Percentiles rank a stretch among this genome's conserved stretches.
phyloP scores from a whole-genome alignment of 805 yeast species.

The Saccharomycopsis sp. region DNA sequence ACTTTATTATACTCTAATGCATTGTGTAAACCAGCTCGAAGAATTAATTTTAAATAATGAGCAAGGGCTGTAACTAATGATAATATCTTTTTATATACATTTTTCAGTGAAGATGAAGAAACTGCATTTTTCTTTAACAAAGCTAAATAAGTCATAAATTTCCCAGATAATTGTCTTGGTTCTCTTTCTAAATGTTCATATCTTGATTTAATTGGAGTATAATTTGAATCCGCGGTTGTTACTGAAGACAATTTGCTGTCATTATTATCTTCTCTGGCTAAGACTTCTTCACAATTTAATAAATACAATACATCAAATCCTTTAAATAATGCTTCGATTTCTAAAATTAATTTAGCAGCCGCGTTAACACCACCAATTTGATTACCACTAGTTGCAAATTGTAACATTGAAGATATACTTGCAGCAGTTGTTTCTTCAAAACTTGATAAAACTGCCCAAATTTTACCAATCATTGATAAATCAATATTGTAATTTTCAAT shows the following conservation, averaged over 20 bases:
- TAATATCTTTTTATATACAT: constrained; percentile 52
- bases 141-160: constrained; percentile 83
- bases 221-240: too few relatives aligned
- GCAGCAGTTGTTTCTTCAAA: constrained; percentile 89
- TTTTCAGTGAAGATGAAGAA: constrained; percentile 9
- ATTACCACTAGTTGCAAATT: constrained; percentile 69
- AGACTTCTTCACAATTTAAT: constrained; percentile 24
- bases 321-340: constrained; percentile 67
- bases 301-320: constrained; percentile 54
- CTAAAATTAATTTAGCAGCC: constrained; percentile 64
- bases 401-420: constrained; percentile 86
- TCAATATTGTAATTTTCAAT: constrained; percentile 38
- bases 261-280: constrained; percentile 18
- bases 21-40: constrained; percentile 70
- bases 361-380: constrained; percentile 57
- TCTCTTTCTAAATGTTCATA: constrained; percentile 10
- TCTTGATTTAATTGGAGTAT: constrained; percentile 4
- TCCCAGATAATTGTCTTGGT: constrained; percentile 83
- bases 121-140: constrained; percentile 52
- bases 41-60: constrained; percentile 80
- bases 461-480: constrained; percentile 49
- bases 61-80: constrained; percentile 87
- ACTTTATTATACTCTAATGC: constrained; percentile 63
- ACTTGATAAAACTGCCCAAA: constrained; percentile 83
- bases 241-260: too few relatives aligned